Percentiles rank a stretch among this genome's conserved stretches.
Evolutionary conservation across 1,284 basidiomycete genomes (phyloP).

Genomic region (Agroathelia rolfsii): DNA sequence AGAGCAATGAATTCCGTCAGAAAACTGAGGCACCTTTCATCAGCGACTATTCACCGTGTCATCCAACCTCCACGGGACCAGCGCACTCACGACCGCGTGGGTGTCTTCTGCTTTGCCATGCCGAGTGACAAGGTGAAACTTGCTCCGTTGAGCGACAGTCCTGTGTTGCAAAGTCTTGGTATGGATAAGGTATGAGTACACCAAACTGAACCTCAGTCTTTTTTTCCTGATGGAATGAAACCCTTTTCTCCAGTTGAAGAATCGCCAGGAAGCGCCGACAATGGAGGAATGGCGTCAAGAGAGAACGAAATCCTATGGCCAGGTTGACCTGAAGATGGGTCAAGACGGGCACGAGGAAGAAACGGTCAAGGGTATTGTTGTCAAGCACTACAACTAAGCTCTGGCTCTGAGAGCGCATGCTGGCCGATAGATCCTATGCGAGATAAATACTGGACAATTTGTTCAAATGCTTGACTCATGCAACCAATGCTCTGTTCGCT

Average conservation of each 20-base stretch:
- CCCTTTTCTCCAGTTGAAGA: too few species aligned
- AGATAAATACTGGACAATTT: neutral
- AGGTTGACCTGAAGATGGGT: conserved; percentile 22
- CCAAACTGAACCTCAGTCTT: too few species aligned
- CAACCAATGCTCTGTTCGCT: too few species aligned
- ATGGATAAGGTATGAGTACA: conserved; percentile 22
- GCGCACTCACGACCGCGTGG: conserved; percentile 26
- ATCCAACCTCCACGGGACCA: conserved; percentile 34
- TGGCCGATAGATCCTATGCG: too few species aligned
- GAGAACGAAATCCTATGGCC: conserved; percentile 29
- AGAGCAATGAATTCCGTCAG: too few species aligned
- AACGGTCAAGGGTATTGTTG: conserved; percentile 29
- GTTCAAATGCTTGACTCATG: too few species aligned
- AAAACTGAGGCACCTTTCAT: conserved; percentile 23
- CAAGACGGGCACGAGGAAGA: conserved; percentile 31
- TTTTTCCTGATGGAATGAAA: too few species aligned
- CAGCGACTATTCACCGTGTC: conserved; percentile 36
- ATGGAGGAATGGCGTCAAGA: conserved; percentile 31
- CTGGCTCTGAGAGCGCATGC: neutral
- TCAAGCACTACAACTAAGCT: conserved; percentile 32
- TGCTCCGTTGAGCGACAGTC: conserved; percentile 21
- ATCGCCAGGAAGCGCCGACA: conserved; percentile 26
- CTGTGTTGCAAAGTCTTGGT: conserved; percentile 22
- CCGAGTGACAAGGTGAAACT: conserved; percentile 22
- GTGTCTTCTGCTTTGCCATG: conserved; percentile 34